phyloP scores from a whole-genome alignment of 2,329 filamentous ascomycete genomes.

The Truncatella angustata region DNA sequence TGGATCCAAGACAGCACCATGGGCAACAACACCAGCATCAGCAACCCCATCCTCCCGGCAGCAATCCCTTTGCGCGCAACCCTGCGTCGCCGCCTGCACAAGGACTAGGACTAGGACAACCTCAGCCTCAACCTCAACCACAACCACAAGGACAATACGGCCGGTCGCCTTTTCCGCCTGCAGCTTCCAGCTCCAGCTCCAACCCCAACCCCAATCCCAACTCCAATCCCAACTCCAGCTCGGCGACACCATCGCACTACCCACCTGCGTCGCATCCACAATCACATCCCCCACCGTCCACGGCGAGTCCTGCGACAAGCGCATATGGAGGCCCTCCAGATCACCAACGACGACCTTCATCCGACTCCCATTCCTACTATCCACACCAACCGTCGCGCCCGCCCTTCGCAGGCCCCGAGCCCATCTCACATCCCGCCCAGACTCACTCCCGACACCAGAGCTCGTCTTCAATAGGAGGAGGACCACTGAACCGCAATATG shows the following conservation, averaged over 20 bases:
- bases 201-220: too few relatives aligned
- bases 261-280: slow-evolving; percentile 21
- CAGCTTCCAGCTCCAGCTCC: too few relatives aligned
- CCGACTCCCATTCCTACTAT: slow-evolving; percentile 27
- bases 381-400: slow-evolving; percentile 25
- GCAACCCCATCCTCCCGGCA: background rate
- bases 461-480: slow-evolving; percentile 26
- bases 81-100: slow-evolving; percentile 10
- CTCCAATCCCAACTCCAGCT: too few relatives aligned
- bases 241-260: slow-evolving; percentile 5
- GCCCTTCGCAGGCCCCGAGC: slow-evolving; percentile 23
- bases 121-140: too few relatives aligned
- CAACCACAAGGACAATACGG: too few relatives aligned
- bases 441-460: slow-evolving; percentile 30
- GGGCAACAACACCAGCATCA: slow-evolving; percentile 4
- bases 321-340: slow-evolving; percentile 13
- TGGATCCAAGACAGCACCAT: slow-evolving; percentile 13
- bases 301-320: slow-evolving; percentile 24
- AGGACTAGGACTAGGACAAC: too few relatives aligned
- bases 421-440: slow-evolving; percentile 25
- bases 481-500: slow-evolving; percentile 26
- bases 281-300: slow-evolving; percentile 21
- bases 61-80: slow-evolving; percentile 12
- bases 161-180: slow-evolving; percentile 15
- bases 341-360: slow-evolving; percentile 27